These are phyloP conservation scores for Cercospora brassicicola DNA, from an alignment of 2,329 filamentous ascomycete species.

Conservation along the genomic window DNA sequence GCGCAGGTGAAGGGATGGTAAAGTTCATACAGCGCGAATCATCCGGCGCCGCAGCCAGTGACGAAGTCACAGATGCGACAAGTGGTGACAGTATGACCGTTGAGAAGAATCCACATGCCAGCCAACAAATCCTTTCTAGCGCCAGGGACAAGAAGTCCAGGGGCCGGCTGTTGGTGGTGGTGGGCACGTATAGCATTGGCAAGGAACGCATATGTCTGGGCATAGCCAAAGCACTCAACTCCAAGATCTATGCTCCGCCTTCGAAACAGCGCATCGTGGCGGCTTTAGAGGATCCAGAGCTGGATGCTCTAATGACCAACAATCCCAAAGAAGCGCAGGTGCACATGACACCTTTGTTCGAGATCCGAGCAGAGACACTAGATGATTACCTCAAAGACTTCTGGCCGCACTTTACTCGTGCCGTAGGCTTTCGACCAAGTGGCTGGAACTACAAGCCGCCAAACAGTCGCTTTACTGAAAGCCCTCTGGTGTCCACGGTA, in stretches of 20 bases:
- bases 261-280: constrained; percentile 81
- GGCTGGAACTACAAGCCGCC: constrained; percentile 90
- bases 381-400: constrained; percentile 82
- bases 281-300: constrained; percentile 81
- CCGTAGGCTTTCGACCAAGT: constrained; percentile 87
- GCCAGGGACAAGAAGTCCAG: constrained; percentile 43
- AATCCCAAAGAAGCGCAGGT: constrained; percentile 86
- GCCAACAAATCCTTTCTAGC: constrained; percentile 35
- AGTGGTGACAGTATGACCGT: constrained; percentile 41
- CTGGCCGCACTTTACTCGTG: constrained; percentile 77
- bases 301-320: constrained; percentile 72
- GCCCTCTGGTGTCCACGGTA: constrained; percentile 64
- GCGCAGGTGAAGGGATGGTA: constrained; percentile 60
- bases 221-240: constrained; percentile 79
- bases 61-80: constrained; percentile 39
- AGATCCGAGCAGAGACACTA: constrained; percentile 87
- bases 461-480: constrained; percentile 61
- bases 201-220: constrained; percentile 95
- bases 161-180: constrained; percentile 81
- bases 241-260: constrained; percentile 85
- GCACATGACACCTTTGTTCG: constrained; percentile 95
- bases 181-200: constrained; percentile 96
- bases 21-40: constrained; percentile 58
- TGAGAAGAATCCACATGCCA: constrained; percentile 34
- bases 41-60: constrained; percentile 42